phyloP scores from a whole-genome alignment of 2,329 filamentous ascomycete genomes.

The Trichoderma atroviride region DNA sequence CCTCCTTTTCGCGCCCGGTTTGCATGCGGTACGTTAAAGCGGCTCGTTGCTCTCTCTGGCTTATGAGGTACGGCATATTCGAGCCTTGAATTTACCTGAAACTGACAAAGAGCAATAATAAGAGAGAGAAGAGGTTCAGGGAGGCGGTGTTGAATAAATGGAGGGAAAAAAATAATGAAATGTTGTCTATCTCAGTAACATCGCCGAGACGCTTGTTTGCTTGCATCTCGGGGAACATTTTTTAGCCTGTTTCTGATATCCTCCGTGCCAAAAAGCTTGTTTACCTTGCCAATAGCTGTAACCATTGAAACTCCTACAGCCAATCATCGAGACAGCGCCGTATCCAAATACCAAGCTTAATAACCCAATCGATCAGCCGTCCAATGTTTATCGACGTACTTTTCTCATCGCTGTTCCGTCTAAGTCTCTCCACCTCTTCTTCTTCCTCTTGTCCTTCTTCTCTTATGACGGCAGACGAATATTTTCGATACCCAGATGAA shows the following conservation, averaged over 20 bases:
- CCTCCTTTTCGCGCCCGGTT: background rate
- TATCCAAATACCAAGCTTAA: conserved; percentile 5
- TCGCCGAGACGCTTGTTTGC: background rate
- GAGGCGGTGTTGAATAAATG: background rate
- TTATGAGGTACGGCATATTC: background rate
- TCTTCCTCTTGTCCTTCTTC: too few species aligned
- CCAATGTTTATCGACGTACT: conserved; percentile 1
- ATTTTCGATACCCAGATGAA: background rate
- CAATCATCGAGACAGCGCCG: background rate
- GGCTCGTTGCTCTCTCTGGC: background rate
- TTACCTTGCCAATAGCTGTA: background rate
- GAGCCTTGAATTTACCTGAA: background rate
- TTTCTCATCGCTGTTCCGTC: background rate
- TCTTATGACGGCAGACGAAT: background rate
- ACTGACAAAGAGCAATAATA: background rate
- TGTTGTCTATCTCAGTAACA: conserved; percentile 8
- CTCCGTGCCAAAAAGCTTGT: background rate
- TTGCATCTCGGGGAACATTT: background rate
- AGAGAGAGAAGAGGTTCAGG: too few species aligned
- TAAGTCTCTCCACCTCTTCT: background rate
- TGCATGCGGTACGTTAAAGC: background rate
- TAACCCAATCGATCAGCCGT: conserved; percentile 5
- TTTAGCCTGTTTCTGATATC: background rate
- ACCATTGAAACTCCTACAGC: conserved; percentile 6
- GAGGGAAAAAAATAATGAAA: background rate